Base-by-base conservation (phyloP, 1,284 basidiomycete species). In the Ganoderma meredithae region DNA sequence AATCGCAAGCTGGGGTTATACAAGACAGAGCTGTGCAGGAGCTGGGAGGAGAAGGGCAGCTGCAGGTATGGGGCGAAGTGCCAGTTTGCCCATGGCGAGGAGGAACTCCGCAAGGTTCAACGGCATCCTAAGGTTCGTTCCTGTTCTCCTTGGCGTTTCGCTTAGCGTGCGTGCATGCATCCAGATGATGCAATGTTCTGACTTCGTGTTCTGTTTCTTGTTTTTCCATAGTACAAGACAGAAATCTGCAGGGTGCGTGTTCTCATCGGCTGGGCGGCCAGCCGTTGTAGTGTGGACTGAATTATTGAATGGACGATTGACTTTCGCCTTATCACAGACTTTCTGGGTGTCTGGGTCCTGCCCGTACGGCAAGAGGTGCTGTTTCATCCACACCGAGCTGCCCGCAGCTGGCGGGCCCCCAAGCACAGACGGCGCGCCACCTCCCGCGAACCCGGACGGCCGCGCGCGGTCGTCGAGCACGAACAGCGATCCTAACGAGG, bases 281-380 rank as follows among this genome's bases (percentile, higher is more conserved):
- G 59, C 62, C 65, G 65, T 66, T 61, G 52, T 61, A 22, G 43
- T 44, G 43, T 19, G 6, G 40, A 27, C 65, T 36, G 36, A 36
- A 53, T 66, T 62, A n/a, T 44, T 60, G 31, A 47, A 69, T 73
- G 33, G 74, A 64, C 59, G 31, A 43, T 70, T 73, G 40, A 75
- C 67, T 43, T 74, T 63, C 25, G 55, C 55, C 27, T 66, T 65
- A 71, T 33, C 74, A 27, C 41, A 94, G 90, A 94, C 95, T 2
- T 96, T 96, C 83, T 95, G 94, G 93, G 92, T 95, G 25, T 94
- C 94, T 62, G 95, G 95, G 31, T 93, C 92, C 19, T 96, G 95
- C 78, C 94, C 94, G 0, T 96, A 96, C 74, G 95, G 94, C 63
- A 94, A 95, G 80, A 84, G 95, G 69, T 95, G 93, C 79, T 95